These are phyloP conservation scores for Candida chilensis DNA, from an alignment of 805 yeast species.

Conservation along the genomic window DNA sequence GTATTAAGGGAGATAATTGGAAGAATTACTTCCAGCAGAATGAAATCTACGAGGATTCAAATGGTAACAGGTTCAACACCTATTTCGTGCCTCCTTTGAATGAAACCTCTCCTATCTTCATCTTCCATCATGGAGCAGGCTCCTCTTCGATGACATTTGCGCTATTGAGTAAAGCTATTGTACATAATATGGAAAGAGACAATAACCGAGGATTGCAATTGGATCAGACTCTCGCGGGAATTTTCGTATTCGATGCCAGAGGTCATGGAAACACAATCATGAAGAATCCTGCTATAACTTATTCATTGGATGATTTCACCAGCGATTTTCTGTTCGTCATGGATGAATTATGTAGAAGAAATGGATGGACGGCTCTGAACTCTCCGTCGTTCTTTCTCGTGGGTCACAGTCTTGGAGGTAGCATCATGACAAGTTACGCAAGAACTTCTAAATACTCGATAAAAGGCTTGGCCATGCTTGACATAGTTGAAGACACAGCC, in stretches of 20 bases:
- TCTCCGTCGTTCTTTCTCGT: constrained; percentile 42
- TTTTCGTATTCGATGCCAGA: constrained; percentile 69
- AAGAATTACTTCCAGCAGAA: background rate
- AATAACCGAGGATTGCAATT: constrained; percentile 14
- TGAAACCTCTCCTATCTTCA: constrained; percentile 42
- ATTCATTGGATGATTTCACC: constrained; percentile 40
- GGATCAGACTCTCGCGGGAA: constrained; percentile 33
- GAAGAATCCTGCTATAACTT: constrained; percentile 13
- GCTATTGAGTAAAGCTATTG: constrained; percentile 27
- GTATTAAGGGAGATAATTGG: no score
- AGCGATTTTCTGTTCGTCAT: constrained; percentile 50
- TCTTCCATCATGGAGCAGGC: constrained; percentile 95
- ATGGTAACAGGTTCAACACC: constrained; percentile 20
- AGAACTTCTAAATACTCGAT: constrained; percentile 15
- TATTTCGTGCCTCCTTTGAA: constrained; percentile 47
- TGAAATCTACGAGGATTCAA: constrained; percentile 1
- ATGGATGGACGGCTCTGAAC: constrained; percentile 5
- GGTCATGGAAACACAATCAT: constrained; percentile 66
- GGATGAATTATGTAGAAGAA: constrained; percentile 17
- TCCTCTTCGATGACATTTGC: constrained; percentile 79
- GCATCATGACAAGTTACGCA: constrained; percentile 54
- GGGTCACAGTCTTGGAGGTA: constrained; percentile 93
- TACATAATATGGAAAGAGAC: constrained; percentile 8
- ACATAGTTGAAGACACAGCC: constrained; percentile 93
- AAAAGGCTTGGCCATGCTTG: constrained; percentile 71